Percentiles rank a stretch among this genome's conserved stretches.
Evolutionary conservation across 2,329 filamentous ascomycete genomes (phyloP).

Genomic region (Calonectria fujianensis): DNA sequence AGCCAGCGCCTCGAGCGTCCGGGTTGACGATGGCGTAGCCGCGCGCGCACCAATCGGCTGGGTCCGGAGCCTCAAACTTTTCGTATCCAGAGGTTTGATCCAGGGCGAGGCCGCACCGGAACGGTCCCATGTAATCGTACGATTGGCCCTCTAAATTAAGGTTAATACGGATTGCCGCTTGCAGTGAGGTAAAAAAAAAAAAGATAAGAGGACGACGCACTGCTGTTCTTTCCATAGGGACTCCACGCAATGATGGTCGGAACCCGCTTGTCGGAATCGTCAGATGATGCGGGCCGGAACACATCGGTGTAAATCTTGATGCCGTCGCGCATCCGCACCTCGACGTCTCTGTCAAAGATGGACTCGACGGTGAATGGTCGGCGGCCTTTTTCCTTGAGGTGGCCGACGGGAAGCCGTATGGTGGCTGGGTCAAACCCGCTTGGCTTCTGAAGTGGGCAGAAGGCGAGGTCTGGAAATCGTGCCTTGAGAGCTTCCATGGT

Average conservation of each 20-base stretch:
- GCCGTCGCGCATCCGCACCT: conserved; percentile 17
- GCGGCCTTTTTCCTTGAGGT: neutral
- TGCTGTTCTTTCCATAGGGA: conserved; percentile 21
- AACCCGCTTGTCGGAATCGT: neutral
- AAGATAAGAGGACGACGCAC: neutral
- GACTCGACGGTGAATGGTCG: conserved; percentile 3
- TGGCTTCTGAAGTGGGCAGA: conserved; percentile 9
- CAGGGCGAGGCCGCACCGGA: neutral
- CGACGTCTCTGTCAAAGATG: conserved; percentile 21
- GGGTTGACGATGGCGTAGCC: conserved; percentile 22
- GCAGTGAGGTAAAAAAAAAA: no score
- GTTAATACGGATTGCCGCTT: neutral
- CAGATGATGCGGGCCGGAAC: conserved; percentile 9
- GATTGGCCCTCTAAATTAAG: neutral
- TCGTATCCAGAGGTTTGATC: conserved; percentile 30
- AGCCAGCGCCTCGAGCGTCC: conserved; percentile 22
- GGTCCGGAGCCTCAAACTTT: conserved; percentile 27
- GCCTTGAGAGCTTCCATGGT: conserved; percentile 21
- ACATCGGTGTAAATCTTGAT: conserved; percentile 23
- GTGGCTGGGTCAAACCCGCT: conserved; percentile 13
- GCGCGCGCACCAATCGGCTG: conserved; percentile 16
- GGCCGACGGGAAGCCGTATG: conserved; percentile 6
- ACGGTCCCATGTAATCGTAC: conserved; percentile 23
- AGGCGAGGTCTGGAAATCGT: conserved; percentile 10
- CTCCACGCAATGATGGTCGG: conserved; percentile 25